Base-by-base conservation (phyloP, 192 early-diverging fungal genomes). In the Linnemannia zychae region DNA sequence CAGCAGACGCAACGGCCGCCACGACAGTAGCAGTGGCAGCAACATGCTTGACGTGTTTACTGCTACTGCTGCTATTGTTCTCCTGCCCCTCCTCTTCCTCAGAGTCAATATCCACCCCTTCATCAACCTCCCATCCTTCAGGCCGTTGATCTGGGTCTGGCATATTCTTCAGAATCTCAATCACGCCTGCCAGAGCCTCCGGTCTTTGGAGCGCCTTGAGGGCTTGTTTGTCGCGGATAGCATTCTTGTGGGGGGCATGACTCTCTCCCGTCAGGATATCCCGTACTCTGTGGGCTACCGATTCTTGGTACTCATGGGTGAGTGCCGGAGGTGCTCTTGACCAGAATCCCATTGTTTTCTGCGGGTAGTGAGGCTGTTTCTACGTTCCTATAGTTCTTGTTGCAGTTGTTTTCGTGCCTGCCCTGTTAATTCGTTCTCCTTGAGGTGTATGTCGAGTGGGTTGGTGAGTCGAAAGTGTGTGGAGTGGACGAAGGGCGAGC, bases 121-220 rank as follows among this genome's bases (percentile, higher is more conserved):
- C 74, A 37, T 84, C 82, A 1, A 79, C 40, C 18, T 79, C 73
- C 74, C 83, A 85, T 33, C 74, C 83, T 31, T 74, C 81, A 12
- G 69, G 70, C 28, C 60, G 16, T 3, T 37, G 75, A 47, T 37
- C 50, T 33, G 84, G 88, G 17, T 89, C 84, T 3, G 88, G 88
- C 88, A 89, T 89, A 17, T 71, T 68, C 57, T 87, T 89, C 38
- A 89, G 66, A 31, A 89, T 79, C 60, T 77, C 79, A 49, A 89
- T 81, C 40, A 87, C 82, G 1, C 84, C 81, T 17, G 76, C 71
- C 6, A 86, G 73, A 1, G 84, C 76, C 34, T 77, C 81, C 1
- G 78, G 74, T 40, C 80, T 46, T 65, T 89, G 88, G 44, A 89
- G 65, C 4, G 88, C 88, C 48, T 87, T 89, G 48, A 89, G 69